phyloP scores from a whole-genome alignment of 768 basidiomycete species.

The Scleroderma citrinum region DNA sequence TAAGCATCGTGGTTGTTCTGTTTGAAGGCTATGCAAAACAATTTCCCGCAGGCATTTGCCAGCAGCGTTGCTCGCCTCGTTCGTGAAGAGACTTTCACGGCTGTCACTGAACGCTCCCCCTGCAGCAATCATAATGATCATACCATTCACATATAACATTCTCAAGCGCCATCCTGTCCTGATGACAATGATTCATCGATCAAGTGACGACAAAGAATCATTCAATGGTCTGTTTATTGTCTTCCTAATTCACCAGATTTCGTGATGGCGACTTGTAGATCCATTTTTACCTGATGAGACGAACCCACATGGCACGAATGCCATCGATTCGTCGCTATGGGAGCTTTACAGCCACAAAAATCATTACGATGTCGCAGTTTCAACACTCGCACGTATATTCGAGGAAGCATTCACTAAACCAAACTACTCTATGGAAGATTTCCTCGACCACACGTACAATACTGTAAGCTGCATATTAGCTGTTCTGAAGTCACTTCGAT shows the following conservation, averaged over 20 bases:
- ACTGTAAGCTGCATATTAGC: slow-evolving; percentile 47
- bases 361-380: slow-evolving; percentile 85
- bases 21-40: background rate
- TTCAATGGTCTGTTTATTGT: slow-evolving; percentile 29
- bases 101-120: slow-evolving; percentile 84
- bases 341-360: slow-evolving; percentile 73
- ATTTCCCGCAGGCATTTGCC: slow-evolving; percentile 67
- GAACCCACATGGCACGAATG: slow-evolving; percentile 73
- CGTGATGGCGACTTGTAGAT: slow-evolving; percentile 37
- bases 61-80: slow-evolving; percentile 86
- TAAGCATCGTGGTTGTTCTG: slow-evolving; percentile 35
- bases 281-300: slow-evolving; percentile 62
- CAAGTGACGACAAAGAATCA: slow-evolving; percentile 30
- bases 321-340: slow-evolving; percentile 88
- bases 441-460: slow-evolving; percentile 87
- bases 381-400: slow-evolving; percentile 83
- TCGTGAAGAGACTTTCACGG: slow-evolving; percentile 85
- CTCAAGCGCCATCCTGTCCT: slow-evolving; percentile 87
- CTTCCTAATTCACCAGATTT: background rate
- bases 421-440: slow-evolving; percentile 87
- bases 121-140: slow-evolving; percentile 81
- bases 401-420: slow-evolving; percentile 93
- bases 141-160: slow-evolving; percentile 93
- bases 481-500: background rate
- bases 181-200: slow-evolving; percentile 89